phyloP scores from a whole-genome alignment of 345 rosid species.

The Dipteronia sinensis region DNA sequence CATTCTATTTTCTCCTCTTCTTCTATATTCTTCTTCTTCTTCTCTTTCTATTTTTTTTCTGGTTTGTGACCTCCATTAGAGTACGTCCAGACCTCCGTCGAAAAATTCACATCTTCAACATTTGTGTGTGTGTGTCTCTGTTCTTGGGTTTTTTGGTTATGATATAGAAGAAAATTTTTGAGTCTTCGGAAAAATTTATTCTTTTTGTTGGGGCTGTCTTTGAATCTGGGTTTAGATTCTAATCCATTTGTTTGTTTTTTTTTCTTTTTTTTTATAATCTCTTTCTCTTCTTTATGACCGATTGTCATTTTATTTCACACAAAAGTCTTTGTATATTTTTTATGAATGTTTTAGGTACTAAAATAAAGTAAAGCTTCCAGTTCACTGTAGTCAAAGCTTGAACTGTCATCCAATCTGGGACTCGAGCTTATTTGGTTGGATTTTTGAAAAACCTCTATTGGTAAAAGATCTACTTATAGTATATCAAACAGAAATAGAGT shows the following conservation, averaged over 20 bases:
- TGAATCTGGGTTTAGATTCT: conserved; percentile 36
- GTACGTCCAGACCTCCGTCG: too few species aligned
- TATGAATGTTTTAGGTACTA: conserved; percentile 39
- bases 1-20: too few species aligned
- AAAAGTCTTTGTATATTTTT: conserved; percentile 24
- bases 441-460: too few species aligned
- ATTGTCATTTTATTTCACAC: conserved; percentile 23
- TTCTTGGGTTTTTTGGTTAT: not conserved
- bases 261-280: conserved; percentile 16
- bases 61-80: too few species aligned
- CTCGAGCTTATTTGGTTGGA: too few species aligned
- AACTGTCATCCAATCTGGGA: conserved; percentile 16
- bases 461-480: too few species aligned
- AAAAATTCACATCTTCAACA: not conserved
- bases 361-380: conserved; percentile 28
- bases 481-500: too few species aligned
- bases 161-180: not conserved
- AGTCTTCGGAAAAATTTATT: not conserved
- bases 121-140: not conserved
- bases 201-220: conserved; percentile 13
- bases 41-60: too few species aligned
- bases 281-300: conserved; percentile 35
- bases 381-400: conserved; percentile 15
- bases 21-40: too few species aligned
- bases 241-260: conserved; percentile 24